Conservation (phyloP, 2,329 filamentous ascomycete genomes). For the Escovopsis sp. region DNA sequence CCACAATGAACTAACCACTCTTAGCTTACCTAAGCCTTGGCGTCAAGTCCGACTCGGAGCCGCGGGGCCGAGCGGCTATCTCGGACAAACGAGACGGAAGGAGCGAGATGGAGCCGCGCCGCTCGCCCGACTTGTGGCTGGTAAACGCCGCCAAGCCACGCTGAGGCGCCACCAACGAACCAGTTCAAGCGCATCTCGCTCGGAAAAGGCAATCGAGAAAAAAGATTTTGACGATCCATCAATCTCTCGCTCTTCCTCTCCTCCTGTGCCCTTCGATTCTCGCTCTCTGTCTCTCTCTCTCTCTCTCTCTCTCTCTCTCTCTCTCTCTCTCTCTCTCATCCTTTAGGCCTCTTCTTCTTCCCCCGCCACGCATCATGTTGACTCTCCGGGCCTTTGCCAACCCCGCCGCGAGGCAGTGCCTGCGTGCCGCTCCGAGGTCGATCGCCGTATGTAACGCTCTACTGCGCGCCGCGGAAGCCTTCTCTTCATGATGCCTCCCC, state of each 20-base stretch:
- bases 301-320: constrained; percentile 9
- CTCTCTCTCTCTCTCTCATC: constrained; percentile 10
- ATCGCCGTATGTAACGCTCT: constrained; percentile 10
- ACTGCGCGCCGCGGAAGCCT: constrained; percentile 5
- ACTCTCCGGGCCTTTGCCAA: constrained; percentile 64
- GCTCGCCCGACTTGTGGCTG: constrained; percentile 8
- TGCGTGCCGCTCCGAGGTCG: constrained; percentile 45
- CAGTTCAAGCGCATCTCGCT: constrained; percentile 5
- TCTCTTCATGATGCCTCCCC: constrained; percentile 7
- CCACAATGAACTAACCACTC: not conserved
- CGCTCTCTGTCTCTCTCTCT: constrained; percentile 5
- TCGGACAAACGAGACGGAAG: constrained; percentile 2
- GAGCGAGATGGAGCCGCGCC: constrained; percentile 3
- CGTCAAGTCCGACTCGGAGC: constrained; percentile 18
- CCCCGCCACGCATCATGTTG: constrained; percentile 49
- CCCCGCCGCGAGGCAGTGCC: constrained; percentile 63
- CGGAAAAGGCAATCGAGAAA: constrained; percentile 1
- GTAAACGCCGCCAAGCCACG: constrained; percentile 4
- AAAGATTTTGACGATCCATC: not conserved
- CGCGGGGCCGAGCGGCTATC: constrained; percentile 9
- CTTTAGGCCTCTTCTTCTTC: constrained; percentile 14
- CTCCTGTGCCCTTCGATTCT: no score
- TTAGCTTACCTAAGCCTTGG: not conserved
- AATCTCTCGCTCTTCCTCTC: constrained; percentile 1
- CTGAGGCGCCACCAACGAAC: constrained; percentile 2